Base-by-base conservation (phyloP, 1,284 basidiomycete species). In the Cystobasidium sp. region DNA sequence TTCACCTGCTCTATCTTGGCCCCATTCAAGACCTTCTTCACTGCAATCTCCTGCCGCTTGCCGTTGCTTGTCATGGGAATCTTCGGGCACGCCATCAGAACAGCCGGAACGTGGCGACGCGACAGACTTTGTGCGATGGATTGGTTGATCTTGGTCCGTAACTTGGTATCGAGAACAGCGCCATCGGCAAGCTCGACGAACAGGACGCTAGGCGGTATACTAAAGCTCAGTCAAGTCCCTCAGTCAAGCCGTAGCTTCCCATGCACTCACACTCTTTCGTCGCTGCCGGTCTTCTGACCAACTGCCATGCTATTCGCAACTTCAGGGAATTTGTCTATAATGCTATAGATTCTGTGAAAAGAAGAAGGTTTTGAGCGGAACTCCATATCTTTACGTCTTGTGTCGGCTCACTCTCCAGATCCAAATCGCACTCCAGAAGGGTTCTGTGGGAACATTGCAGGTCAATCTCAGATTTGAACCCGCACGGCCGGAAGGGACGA, bases 351-450 rank as follows among this genome's bases (percentile, higher is more conserved):
- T 14, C 39, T 61, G 16, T 44, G 24, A 24, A 24, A 9, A 24
- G 68, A 56, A 6, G 53, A 67, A 51, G 16, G 58, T 51, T 41
- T 91, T 12, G 22, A 18, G 22, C 24, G 14, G 10, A 18, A 20
- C 53, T 12, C 3, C 12, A 16, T 20, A 55, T 90, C 56, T 94
- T 85, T 59, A 93, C 89, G 79, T 91, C 89, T 83, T 94, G 94
- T 67, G 94, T 87, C 12, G 3, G 7, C 53, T 55, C 24, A 55
- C 82, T 94, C 92, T 46, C 89, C 87, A 43, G 90, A 90, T 22
- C 92, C 92, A 80, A 94, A 94, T 22, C 92, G 87, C 75, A 95
- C 2, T 92, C 92, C 68, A 90, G 89, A 4, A 22, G 53, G 53
- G 22, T 55, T 55, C 53, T 55, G 22, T 20, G 53, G 22, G 53